phyloP scores from a whole-genome alignment of 1,139 yeast species.

The Wickerhamiella pararugosa region DNA sequence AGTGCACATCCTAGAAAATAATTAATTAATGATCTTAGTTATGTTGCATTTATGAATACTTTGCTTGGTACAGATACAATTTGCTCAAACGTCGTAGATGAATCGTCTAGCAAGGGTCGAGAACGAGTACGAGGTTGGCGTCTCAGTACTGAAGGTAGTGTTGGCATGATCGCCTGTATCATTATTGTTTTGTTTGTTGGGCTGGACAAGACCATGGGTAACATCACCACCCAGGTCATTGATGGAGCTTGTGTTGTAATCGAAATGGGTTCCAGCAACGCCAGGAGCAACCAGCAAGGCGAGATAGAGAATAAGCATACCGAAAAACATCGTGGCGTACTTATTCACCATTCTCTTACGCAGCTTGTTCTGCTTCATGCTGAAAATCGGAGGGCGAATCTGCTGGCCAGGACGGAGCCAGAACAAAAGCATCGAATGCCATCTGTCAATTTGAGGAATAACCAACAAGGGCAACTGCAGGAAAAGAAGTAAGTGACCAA shows the following conservation, averaged over 20 bases:
- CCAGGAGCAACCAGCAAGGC: slow-evolving; percentile 88
- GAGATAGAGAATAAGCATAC: slow-evolving; percentile 52
- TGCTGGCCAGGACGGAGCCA: slow-evolving; percentile 98
- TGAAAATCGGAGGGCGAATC: slow-evolving; percentile 97
- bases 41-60: too few relatives aligned
- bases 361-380: slow-evolving; percentile 90
- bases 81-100: too few relatives aligned
- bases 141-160: slow-evolving; percentile 20
- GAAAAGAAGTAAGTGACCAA: slow-evolving; percentile 81
- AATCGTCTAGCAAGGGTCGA: slow-evolving; percentile 5
- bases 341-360: slow-evolving; percentile 98
- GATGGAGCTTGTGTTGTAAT: slow-evolving; percentile 8
- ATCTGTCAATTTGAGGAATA: slow-evolving; percentile 83
- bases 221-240: slow-evolving; percentile 19
- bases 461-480: slow-evolving; percentile 76
- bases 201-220: slow-evolving; percentile 71
- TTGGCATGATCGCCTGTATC: slow-evolving; percentile 41
- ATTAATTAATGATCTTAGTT: too few relatives aligned
- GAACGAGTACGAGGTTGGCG: slow-evolving; percentile 19
- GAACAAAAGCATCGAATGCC: slow-evolving; percentile 97
- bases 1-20: too few relatives aligned
- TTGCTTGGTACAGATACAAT: too few relatives aligned
- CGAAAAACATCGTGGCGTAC: slow-evolving; percentile 72
- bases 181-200: slow-evolving; percentile 64
- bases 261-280: slow-evolving; percentile 28